Conservation (phyloP, 192 early-diverging fungal genomes). For the Gryganskiella cystojenkinii region DNA sequence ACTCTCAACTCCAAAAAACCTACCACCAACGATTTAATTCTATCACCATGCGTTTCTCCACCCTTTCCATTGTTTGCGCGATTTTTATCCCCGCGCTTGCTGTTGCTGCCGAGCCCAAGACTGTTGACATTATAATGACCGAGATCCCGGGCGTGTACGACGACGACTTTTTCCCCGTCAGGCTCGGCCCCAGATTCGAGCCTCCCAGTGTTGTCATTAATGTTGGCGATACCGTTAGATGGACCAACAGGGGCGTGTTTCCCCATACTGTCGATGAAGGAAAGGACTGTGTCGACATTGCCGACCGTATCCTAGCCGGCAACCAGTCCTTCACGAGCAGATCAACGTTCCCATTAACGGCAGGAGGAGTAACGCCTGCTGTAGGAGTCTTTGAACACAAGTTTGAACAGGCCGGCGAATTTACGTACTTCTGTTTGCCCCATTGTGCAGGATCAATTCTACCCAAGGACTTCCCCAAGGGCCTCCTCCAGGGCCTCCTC, state of each 20-base stretch:
- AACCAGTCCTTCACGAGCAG: too few relatives aligned
- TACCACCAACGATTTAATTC: slow-evolving; percentile 4
- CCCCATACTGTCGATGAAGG: slow-evolving; percentile 8
- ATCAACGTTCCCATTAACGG: too few relatives aligned
- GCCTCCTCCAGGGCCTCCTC: too few relatives aligned
- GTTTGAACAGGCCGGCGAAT: too few relatives aligned
- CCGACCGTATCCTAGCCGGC: too few relatives aligned
- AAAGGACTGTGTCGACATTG: neutral
- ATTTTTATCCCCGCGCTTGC: neutral
- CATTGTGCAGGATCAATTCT: too few relatives aligned
- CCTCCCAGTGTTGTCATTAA: slow-evolving; percentile 1
- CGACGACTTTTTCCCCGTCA: too few relatives aligned
- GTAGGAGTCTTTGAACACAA: too few relatives aligned
- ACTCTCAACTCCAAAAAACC: neutral
- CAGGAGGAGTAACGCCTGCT: too few relatives aligned
- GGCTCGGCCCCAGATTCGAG: neutral
- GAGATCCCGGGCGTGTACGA: neutral
- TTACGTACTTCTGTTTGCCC: too few relatives aligned
- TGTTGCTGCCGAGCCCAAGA: slow-evolving; percentile 13
- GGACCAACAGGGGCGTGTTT: slow-evolving; percentile 1
- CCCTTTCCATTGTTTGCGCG: slow-evolving; percentile 1
- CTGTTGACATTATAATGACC: neutral
- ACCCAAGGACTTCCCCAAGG: too few relatives aligned
- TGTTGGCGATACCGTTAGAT: slow-evolving; percentile 5
- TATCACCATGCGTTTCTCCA: slow-evolving; percentile 6